Percentiles rank a stretch among this genome's conserved stretches.
phyloP scores from a whole-genome alignment of 805 yeast genomes.

The Trichomonascus vanleenenianus region DNA sequence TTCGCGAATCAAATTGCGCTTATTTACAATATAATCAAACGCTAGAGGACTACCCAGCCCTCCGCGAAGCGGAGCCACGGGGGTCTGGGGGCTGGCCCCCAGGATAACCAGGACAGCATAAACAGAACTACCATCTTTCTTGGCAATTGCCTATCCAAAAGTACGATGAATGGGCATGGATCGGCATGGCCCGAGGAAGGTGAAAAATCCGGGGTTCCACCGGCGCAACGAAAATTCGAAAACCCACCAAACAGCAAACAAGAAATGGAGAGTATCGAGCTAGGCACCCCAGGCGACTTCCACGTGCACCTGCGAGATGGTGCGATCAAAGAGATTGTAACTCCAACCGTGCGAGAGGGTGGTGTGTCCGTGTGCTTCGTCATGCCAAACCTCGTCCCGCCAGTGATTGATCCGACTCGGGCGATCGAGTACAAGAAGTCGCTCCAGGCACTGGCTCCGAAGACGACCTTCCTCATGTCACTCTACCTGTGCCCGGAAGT shows the following conservation, averaged over 20 bases:
- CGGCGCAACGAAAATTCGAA: too few relatives aligned
- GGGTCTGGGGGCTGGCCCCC: too few relatives aligned
- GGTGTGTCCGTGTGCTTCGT: constrained; percentile 87
- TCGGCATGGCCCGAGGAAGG: too few relatives aligned
- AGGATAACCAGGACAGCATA: too few relatives aligned
- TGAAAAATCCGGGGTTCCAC: not conserved
- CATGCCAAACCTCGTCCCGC: constrained; percentile 96
- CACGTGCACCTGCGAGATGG: constrained; percentile 97
- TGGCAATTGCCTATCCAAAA: not conserved
- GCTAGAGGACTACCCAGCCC: too few relatives aligned
- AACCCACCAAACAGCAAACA: not conserved
- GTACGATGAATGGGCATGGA: too few relatives aligned
- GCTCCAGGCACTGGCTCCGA: constrained; percentile 60
- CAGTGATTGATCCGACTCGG: constrained; percentile 67
- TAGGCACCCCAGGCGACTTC: constrained; percentile 51
- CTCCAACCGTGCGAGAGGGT: constrained; percentile 86
- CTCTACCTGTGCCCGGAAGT: constrained; percentile 70
- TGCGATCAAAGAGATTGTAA: constrained; percentile 79
- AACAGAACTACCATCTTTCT: not conserved
- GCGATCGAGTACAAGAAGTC: constrained; percentile 62
- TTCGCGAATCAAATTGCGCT: too few relatives aligned
- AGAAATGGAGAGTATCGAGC: constrained; percentile 16
- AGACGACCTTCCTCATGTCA: constrained; percentile 86
- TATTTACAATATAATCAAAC: too few relatives aligned
- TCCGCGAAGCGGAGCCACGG: too few relatives aligned